Conservation (phyloP, 148 eudicot species). For the Cornus kousa region DNA sequence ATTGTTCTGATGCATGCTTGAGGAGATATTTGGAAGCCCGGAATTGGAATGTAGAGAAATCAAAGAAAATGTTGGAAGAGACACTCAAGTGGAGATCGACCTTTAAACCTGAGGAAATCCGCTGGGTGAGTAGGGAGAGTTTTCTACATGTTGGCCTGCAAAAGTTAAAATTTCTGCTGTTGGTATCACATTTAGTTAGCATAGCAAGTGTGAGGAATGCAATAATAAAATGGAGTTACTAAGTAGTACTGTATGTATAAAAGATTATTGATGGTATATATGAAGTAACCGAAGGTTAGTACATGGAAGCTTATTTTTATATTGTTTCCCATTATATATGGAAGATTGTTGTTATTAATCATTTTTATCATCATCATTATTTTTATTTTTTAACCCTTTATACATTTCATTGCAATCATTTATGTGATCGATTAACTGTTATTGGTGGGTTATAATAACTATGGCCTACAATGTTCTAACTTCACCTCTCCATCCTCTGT, state of each 20-base stretch:
- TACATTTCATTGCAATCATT: not conserved
- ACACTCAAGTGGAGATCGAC: slow-evolving; percentile 58
- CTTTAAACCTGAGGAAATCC: slow-evolving; percentile 68
- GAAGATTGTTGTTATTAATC: not conserved
- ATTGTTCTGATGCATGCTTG: slow-evolving; percentile 58
- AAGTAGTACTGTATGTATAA: not conserved
- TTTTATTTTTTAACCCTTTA: no score
- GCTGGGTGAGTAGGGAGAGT: slow-evolving; percentile 46
- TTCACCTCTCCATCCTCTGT: not conserved
- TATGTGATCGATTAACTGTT: not conserved
- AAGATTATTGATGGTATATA: not conserved
- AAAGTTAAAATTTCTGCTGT: not conserved
- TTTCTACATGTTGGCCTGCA: slow-evolving; percentile 2
- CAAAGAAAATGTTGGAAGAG: slow-evolving; percentile 71
- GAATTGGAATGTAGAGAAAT: slow-evolving; percentile 61
- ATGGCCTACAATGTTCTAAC: not conserved
- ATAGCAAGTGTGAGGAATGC: not conserved
- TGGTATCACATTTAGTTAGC: not conserved
- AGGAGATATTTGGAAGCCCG: slow-evolving; percentile 65
- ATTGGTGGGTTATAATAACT: not conserved
- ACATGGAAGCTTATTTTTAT: not conserved
- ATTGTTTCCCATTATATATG: not conserved
- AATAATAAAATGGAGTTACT: not conserved
- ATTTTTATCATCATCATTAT: not conserved
- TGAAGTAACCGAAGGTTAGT: not conserved